Conservation (phyloP, 2,329 filamentous ascomycete species). For the Aureobasidium sp. region DNA sequence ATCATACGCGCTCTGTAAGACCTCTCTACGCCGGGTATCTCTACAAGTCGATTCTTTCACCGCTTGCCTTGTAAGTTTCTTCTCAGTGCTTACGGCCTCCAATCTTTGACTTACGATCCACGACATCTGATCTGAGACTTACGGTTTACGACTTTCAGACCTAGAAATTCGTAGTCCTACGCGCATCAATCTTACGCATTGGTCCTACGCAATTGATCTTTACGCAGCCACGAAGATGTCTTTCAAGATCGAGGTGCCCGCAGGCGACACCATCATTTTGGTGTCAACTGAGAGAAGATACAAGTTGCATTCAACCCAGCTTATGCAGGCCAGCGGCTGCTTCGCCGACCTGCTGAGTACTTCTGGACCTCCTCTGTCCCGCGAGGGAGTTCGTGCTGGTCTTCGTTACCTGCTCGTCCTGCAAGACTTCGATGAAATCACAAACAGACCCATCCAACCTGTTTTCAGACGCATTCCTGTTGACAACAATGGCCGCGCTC, state of each 20-base stretch:
- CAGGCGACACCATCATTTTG: conserved; percentile 35
- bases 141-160: not conserved
- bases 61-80: not conserved
- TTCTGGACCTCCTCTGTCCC: not conserved
- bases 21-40: not conserved
- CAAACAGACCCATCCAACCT: not conserved
- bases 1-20: not conserved
- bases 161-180: not conserved
- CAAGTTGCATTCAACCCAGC: conserved; percentile 33
- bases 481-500: conserved; percentile 19
- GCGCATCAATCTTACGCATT: not conserved
- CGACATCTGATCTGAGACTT: not conserved
- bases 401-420: conserved; percentile 23
- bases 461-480: conserved; percentile 17
- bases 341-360: not conserved
- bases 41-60: not conserved
- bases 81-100: not conserved
- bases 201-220: not conserved
- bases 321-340: conserved; percentile 20
- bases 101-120: not conserved
- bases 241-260: conserved; percentile 18
- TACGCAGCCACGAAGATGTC: not conserved
- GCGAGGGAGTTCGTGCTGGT: conserved; percentile 16
- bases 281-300: conserved; percentile 32
- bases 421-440: conserved; percentile 15